phyloP scores from a whole-genome alignment of 2,329 filamentous ascomycete genomes.

The Pseudogymnoascus sp. region DNA sequence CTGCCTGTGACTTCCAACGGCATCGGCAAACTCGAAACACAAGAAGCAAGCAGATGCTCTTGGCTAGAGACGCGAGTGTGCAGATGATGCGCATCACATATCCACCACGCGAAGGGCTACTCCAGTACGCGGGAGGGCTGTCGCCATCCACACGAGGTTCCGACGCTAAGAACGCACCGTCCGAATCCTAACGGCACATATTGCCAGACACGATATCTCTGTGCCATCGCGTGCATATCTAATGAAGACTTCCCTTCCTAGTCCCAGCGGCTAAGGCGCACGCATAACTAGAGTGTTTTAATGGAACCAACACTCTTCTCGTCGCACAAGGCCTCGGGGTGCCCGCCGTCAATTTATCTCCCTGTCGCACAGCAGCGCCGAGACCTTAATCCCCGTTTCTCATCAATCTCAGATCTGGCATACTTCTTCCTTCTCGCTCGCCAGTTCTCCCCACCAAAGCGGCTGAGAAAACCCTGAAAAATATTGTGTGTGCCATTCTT shows the following conservation, averaged over 20 bases:
- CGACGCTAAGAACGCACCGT: neutral
- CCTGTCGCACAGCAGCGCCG: slow-evolving; percentile 1
- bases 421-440: neutral
- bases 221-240: neutral
- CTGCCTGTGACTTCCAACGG: neutral
- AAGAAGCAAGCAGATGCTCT: neutral
- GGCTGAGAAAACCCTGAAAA: neutral
- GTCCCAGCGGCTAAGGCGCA: neutral
- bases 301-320: neutral
- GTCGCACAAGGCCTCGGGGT: neutral
- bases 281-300: neutral
- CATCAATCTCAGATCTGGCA: neutral
- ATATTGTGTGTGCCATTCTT: neutral
- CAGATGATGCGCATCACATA: neutral
- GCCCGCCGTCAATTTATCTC: neutral
- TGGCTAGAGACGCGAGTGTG: neutral
- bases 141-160: neutral
- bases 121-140: neutral
- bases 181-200: neutral
- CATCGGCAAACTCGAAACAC: slow-evolving; percentile 4
- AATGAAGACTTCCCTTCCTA: neutral
- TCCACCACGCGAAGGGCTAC: neutral
- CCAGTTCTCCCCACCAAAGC: neutral
- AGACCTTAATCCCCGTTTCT: neutral
- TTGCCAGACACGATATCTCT: neutral